A percentile compares a stretch with the other conserved stretches of the same genome.
phyloP scores from a whole-genome alignment of 352 stramenopile genomes.

The Pythium dissotocum region DNA sequence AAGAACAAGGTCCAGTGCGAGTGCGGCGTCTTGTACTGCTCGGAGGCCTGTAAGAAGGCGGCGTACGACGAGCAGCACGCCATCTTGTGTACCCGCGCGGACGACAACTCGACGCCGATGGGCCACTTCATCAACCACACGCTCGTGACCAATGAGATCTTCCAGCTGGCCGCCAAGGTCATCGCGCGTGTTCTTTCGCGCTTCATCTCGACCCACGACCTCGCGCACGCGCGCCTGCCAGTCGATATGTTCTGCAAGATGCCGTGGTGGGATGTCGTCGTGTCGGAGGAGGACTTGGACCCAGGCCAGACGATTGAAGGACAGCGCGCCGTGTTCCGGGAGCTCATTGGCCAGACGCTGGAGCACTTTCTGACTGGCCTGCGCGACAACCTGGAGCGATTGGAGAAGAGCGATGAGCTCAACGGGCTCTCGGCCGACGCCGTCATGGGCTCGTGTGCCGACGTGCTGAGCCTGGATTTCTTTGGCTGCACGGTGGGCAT shows the following conservation, averaged over 20 bases:
- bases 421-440: slow-evolving; percentile 56
- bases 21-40: slow-evolving; percentile 89
- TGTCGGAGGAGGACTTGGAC: slow-evolving; percentile 61
- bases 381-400: slow-evolving; percentile 46
- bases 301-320: slow-evolving; percentile 67
- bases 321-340: slow-evolving; percentile 66
- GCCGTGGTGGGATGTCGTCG: slow-evolving; percentile 90
- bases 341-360: slow-evolving; percentile 59
- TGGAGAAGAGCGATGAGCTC: slow-evolving; percentile 53
- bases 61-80: slow-evolving; percentile 78
- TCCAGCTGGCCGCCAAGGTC: slow-evolving; percentile 90
- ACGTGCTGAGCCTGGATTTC: slow-evolving; percentile 74
- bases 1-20: slow-evolving; percentile 55
- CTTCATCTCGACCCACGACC: slow-evolving; percentile 58
- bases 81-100: slow-evolving; percentile 64
- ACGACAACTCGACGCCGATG: slow-evolving; percentile 64
- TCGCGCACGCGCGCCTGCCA: slow-evolving; percentile 49
- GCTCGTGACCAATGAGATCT: slow-evolving; percentile 92
- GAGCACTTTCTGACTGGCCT: slow-evolving; percentile 54
- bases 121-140: slow-evolving; percentile 81
- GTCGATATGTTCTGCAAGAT: slow-evolving; percentile 91
- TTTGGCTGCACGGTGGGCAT: slow-evolving; percentile 92
- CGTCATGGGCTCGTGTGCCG: slow-evolving; percentile 48
- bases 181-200: slow-evolving; percentile 69
- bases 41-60: slow-evolving; percentile 58